Percentiles rank a stretch among this genome's conserved stretches.
These are phyloP conservation scores for Limonium bicolor DNA, from an alignment of 148 eudicot species.

Conservation along the genomic window DNA sequence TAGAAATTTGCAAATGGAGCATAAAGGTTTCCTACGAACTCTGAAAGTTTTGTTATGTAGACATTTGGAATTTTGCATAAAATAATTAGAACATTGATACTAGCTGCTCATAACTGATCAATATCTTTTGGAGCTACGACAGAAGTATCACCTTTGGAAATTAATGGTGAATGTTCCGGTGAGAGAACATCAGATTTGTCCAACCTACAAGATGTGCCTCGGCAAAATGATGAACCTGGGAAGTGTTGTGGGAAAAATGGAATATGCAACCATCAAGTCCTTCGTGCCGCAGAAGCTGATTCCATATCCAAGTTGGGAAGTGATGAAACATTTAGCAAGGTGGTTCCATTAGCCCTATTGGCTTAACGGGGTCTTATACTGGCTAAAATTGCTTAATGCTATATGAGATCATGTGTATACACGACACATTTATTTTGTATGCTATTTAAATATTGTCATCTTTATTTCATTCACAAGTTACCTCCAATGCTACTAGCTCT, in stretches of 20 bases:
- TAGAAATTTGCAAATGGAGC: constrained; percentile 50
- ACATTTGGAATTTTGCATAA: no score
- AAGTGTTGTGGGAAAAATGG: constrained; percentile 65
- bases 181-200: constrained; percentile 14
- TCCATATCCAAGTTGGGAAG: constrained; percentile 16
- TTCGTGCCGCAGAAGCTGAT: constrained; percentile 40
- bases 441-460: no score
- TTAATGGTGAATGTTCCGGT: constrained; percentile 7
- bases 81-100: no score
- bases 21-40: constrained; percentile 39
- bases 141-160: constrained; percentile 19
- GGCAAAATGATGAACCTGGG: constrained; percentile 25
- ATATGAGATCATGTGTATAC: no score
- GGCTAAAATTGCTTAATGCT: no score
- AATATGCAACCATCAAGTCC: constrained; percentile 81
- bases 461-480: no score
- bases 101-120: no score
- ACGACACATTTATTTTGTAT: no score
- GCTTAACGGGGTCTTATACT: neutral
- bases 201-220: constrained; percentile 14
- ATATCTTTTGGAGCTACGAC: no score
- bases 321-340: constrained; percentile 52
- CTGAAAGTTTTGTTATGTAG: no score
- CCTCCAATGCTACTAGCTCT: no score
- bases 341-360: constrained; percentile 3